Percentiles rank a stretch among this genome's conserved stretches.
Evolutionary conservation across 192 early-diverging fungal genomes (phyloP).

Genomic region (Coemansia sp.): DNA sequence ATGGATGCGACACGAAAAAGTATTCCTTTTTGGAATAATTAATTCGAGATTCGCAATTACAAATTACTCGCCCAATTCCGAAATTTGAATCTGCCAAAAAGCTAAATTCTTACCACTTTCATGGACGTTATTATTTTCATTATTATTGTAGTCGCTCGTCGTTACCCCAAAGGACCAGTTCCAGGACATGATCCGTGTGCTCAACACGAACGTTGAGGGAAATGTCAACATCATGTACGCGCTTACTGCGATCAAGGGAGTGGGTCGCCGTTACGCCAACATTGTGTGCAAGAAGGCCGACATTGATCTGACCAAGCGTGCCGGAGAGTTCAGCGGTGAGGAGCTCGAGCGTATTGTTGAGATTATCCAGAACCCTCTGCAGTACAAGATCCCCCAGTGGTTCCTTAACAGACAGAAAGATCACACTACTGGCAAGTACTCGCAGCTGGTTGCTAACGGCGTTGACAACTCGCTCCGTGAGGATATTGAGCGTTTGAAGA

Average conservation of each 20-base stretch:
- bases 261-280: conserved; percentile 98
- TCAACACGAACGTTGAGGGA: conserved; percentile 99
- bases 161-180: conserved; percentile 90
- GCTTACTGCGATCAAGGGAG: conserved; percentile 96
- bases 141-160: conserved; percentile 71
- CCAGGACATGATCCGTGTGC: conserved; percentile 97
- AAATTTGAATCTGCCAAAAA: not conserved
- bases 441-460: conserved; percentile 91
- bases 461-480: conserved; percentile 97
- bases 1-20: not conserved
- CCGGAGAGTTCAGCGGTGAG: conserved; percentile 96
- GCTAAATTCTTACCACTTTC: not conserved
- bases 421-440: conserved; percentile 92
- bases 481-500: conserved; percentile 98
- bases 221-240: conserved; percentile 95
- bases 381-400: conserved; percentile 99
- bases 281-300: conserved; percentile 99
- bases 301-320: conserved; percentile 95
- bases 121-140: too few relatives aligned
- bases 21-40: too few relatives aligned
- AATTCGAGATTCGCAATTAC: not conserved
- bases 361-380: conserved; percentile 98
- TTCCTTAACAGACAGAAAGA: conserved; percentile 99
- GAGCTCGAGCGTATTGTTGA: conserved; percentile 98
- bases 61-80: not conserved